Percentiles rank a stretch among this genome's conserved stretches.
Evolutionary conservation across 352 stramenopile genomes (phyloP).

Genomic region (Globisporangium cystogenes): DNA sequence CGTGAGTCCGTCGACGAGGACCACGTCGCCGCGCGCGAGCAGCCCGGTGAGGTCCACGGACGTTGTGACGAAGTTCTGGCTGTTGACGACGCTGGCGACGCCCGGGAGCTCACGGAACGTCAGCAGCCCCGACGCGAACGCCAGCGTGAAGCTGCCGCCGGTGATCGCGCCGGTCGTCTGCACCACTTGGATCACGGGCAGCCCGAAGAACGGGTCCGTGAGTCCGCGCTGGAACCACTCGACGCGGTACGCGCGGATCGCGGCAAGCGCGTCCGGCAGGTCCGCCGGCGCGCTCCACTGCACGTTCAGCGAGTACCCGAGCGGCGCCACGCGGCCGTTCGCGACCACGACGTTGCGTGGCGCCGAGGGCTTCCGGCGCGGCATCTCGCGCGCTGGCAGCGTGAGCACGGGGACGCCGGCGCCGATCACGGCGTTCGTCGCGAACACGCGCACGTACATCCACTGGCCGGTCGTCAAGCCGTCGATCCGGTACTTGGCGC

Average conservation of each 20-base stretch:
- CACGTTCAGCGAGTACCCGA: slow-evolving; percentile 46
- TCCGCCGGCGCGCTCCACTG: slow-evolving; percentile 39
- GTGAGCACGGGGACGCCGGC: slow-evolving; percentile 36
- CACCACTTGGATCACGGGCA: slow-evolving; percentile 44
- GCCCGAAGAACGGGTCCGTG: slow-evolving; percentile 52
- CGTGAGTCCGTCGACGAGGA: slow-evolving; percentile 62
- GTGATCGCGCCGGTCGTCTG: slow-evolving; percentile 43
- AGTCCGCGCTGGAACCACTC: slow-evolving; percentile 69
- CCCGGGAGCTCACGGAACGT: slow-evolving; percentile 42
- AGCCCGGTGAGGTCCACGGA: slow-evolving; percentile 84
- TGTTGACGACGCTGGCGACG: slow-evolving; percentile 42
- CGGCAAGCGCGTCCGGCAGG: slow-evolving; percentile 1
- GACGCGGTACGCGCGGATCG: slow-evolving; percentile 38
- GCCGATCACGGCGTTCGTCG: slow-evolving; percentile 52
- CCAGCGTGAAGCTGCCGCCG: slow-evolving; percentile 56
- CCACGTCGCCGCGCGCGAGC: slow-evolving; percentile 73
- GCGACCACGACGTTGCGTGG: slow-evolving; percentile 25
- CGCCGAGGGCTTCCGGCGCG: slow-evolving; percentile 41
- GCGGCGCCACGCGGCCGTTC: slow-evolving; percentile 30
- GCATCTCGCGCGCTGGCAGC: slow-evolving; percentile 50
- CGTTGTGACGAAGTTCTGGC: slow-evolving; percentile 67
- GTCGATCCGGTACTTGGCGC: slow-evolving; percentile 39
- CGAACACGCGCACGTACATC: slow-evolving; percentile 70
- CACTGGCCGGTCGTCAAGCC: slow-evolving; percentile 36
- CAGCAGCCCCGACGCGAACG: slow-evolving; percentile 19